Evolutionary conservation across 1,284 basidiomycete species (phyloP), one percentile per base, ranked within the genome.

Genomic region (Hemileia vastatrix): DNA sequence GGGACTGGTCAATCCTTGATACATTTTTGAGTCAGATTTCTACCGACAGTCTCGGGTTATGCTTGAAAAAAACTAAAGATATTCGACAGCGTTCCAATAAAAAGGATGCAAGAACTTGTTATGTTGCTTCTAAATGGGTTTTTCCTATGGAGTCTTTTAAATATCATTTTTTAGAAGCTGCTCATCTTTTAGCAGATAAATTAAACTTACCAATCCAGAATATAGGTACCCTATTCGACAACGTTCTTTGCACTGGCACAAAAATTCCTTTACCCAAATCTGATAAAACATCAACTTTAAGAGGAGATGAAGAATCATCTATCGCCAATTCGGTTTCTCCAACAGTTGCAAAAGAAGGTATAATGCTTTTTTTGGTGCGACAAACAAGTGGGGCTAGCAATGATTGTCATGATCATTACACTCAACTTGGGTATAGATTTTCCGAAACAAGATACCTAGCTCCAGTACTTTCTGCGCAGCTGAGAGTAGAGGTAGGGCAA

Each of bases 201-300:
- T 72, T 80, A 31, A 78, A 78, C 60, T 72, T 80, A 19, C 76
- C 79, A 0, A 72, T 80, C 0, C 27, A 36, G 4, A 40, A 53
- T 4, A 53, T 59, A 56, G 89, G 90, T 3, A 80, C 80, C 32
- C 78, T 92, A 64, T 80, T 80, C 68, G 79, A 80, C 68, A 77
- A 77, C 55, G 77, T 79, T 19, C 69, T 80, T 23, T 77, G 77
- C 4, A 80, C 79, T 18, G 79, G 79, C 43, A 79, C 78, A 9
- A n/a, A n/a, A n/a, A n/a, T n/a, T 62, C 8, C 55, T 24, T 43
- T 48, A 54, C 49, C 47, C 27, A 44, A 56, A 23, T 15, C 15
- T n/a, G 52, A 59, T 27, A 18, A 3, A 6, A 2, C 15, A 9
- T 1, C 5, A 40, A 5, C n/a, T 2, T 1, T 31, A 13, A 21